Base-by-base conservation (phyloP, 2,329 filamentous ascomycete genomes). In the Penicillium oxalicum region DNA sequence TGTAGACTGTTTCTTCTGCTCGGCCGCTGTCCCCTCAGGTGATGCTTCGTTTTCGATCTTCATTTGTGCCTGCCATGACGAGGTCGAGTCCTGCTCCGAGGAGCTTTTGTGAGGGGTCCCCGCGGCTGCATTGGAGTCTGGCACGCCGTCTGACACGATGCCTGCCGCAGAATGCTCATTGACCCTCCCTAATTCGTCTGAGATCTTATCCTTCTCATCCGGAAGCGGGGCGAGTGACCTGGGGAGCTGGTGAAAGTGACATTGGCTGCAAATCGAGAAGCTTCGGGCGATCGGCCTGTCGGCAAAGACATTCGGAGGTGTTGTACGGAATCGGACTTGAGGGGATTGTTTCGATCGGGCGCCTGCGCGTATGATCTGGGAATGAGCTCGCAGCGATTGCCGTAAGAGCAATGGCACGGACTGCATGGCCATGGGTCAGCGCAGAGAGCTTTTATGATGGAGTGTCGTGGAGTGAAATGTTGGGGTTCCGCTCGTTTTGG, bases 231-330 rank as follows among this genome's bases (percentile, higher is more conserved):
- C 66, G 13, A 61, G 64, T 25, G 49, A 42, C 29, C 54, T 49
- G 8, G 55, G 55, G n/a, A 64, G 64, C 33, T 50, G 59, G 40
- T 68, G 68, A 47, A 70, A 69, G 49, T 66, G 70, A 37, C 72
- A 74, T 67, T 67, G 68, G 53, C 71, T 45, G 54, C 73, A 75
- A 48, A 66, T 65, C 46, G 71, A 70, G 59, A 68, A 67, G 39
- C 45, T 53, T 54, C 64, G 60, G 48, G 55, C 49, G 48, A 58
- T 45, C 48, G 56, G 56, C 48, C 49, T 50, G 45, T 51, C 49
- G 47, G 55, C 42, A 55, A 61, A 51, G 49, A 58, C 40, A 42
- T 54, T 59, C 48, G 59, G 47, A 43, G 53, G 43, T 48, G 59
- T 48, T 29, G 55, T 51, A 43, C 58, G 50, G 44, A 18, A 18